A percentile compares a stretch with the other conserved stretches of the same genome.
Evolutionary conservation across 2,329 filamentous ascomycete species (phyloP).

Genomic region (Fusarium tupiense): DNA sequence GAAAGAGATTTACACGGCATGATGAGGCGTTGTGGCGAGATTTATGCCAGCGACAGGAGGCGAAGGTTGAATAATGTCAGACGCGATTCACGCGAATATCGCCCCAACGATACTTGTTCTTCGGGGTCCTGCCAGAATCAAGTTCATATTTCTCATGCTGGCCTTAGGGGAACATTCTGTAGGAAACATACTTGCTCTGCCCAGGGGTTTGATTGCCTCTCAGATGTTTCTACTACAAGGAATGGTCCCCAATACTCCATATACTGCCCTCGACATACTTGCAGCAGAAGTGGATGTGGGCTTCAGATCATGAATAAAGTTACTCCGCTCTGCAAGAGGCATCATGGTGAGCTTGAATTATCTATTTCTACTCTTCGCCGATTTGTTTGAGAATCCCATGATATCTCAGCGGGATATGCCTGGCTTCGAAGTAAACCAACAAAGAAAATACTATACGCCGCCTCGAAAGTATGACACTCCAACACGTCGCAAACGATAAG

Average conservation of each 20-base stretch:
- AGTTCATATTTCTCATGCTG: neutral
- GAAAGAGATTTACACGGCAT: neutral
- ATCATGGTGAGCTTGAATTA: neutral
- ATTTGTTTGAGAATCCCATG: neutral
- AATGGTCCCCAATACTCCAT: neutral
- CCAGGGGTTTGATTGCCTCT: conserved; percentile 17
- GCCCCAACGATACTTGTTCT: neutral
- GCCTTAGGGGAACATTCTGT: conserved; percentile 24
- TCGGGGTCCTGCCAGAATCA: neutral
- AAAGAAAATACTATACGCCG: neutral
- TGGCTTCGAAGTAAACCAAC: too few relatives aligned
- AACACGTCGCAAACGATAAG: accelerated
- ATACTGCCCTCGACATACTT: conserved; percentile 24
- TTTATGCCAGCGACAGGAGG: neutral
- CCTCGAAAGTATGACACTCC: neutral
- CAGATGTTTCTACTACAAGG: neutral
- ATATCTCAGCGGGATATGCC: neutral
- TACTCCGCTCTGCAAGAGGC: neutral
- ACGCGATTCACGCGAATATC: neutral
- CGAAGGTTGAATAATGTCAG: neutral
- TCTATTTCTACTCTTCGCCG: neutral
- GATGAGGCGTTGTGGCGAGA: neutral
- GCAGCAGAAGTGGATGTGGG: neutral
- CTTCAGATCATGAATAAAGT: neutral
- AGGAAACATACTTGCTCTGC: conserved; percentile 32